Percentiles rank a stretch among this genome's conserved stretches.
These are phyloP conservation scores for Neonectria neomacrospora DNA, from an alignment of 2,329 filamentous ascomycete genomes.

Conservation along the genomic window DNA sequence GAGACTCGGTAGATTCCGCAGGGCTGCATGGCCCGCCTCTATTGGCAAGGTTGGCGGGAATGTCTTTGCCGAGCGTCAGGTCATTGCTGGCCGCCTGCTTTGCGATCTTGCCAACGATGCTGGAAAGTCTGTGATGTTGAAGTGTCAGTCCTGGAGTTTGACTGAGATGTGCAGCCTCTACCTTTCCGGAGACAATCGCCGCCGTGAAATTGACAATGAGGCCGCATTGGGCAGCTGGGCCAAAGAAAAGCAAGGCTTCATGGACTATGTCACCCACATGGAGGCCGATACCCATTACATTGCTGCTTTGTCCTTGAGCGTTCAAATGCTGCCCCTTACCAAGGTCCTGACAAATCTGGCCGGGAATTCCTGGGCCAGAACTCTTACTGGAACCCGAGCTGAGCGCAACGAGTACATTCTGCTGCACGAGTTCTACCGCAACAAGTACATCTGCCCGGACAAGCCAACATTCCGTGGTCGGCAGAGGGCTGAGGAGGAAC, in stretches of 20 bases:
- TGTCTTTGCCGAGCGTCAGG: conserved; percentile 91
- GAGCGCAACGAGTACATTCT: conserved; percentile 99
- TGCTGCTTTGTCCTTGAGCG: conserved; percentile 85
- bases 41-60: conserved; percentile 88
- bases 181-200: conserved; percentile 75
- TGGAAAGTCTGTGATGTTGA: conserved; percentile 95
- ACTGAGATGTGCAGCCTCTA: conserved; percentile 98
- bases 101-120: conserved; percentile 97
- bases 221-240: conserved; percentile 86
- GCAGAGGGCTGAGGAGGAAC: conserved; percentile 77
- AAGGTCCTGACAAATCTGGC: conserved; percentile 97
- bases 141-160: conserved; percentile 97
- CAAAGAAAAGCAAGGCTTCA: conserved; percentile 79
- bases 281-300: conserved; percentile 97
- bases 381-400: conserved; percentile 92
- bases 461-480: conserved; percentile 86
- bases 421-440: conserved; percentile 94
- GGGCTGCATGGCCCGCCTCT: conserved; percentile 85
- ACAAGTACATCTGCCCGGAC: conserved; percentile 98
- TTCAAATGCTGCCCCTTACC: conserved; percentile 92
- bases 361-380: conserved; percentile 98
- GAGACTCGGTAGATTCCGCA: conserved; percentile 85
- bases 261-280: conserved; percentile 94
- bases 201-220: conserved; percentile 90
- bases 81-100: conserved; percentile 88